These are phyloP conservation scores for Pelargonium australe DNA, from an alignment of 441 rosid genomes.

Conservation along the genomic window DNA sequence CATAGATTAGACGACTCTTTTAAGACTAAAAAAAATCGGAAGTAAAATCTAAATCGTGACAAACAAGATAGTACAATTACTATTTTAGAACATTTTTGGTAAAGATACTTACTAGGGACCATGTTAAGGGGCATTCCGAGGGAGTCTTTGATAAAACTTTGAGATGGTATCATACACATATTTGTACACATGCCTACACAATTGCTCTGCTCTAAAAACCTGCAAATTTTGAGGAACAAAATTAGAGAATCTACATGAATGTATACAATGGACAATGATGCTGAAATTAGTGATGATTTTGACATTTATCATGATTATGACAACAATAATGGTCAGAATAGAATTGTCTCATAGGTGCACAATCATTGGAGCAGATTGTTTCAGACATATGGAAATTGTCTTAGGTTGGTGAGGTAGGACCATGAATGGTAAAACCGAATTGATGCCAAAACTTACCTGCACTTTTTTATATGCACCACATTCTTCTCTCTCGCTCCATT, in stretches of 20 bases:
- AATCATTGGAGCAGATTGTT: conserved; percentile 39
- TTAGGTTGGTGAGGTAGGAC: conserved; percentile 35
- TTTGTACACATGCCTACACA: conserved; percentile 92
- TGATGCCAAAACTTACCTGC: conserved; percentile 54
- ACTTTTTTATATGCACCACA: conserved; percentile 73
- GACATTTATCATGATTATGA: conserved; percentile 21
- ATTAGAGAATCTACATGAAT: conserved; percentile 12
- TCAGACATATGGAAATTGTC: conserved; percentile 26
- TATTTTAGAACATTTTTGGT: no score
- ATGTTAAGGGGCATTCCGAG: conserved; percentile 83
- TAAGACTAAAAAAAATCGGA: background rate
- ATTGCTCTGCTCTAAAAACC: conserved; percentile 79
- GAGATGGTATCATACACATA: conserved; percentile 74
- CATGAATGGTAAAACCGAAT: conserved; percentile 14
- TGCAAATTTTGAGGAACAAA: conserved; percentile 21
- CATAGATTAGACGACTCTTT: background rate
- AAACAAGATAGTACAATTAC: no score
- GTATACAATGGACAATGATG: conserved; percentile 13
- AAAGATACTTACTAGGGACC: conserved; percentile 65
- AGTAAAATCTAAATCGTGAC: background rate
- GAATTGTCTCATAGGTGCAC: conserved; percentile 24
- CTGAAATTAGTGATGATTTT: conserved; percentile 26
- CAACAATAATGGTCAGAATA: conserved; percentile 21
- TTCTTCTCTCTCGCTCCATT: conserved; percentile 71
- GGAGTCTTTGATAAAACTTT: conserved; percentile 65